These are phyloP conservation scores for Spiromastix sp. DNA, from an alignment of 2,329 filamentous ascomycete species.

Conservation along the genomic window DNA sequence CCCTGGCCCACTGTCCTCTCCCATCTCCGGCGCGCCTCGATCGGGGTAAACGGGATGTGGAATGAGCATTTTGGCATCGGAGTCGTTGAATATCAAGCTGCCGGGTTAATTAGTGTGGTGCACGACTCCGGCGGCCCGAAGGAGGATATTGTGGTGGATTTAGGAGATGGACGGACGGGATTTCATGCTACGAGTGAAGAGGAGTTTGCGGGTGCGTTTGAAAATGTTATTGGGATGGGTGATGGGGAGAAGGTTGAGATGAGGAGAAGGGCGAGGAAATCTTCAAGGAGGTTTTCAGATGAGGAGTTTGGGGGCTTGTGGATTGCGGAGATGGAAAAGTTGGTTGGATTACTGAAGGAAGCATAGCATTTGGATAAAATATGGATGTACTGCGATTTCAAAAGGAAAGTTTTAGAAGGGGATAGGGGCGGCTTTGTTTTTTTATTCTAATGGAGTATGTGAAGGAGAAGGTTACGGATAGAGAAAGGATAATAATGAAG, in stretches of 20 bases:
- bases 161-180: slow-evolving; percentile 73
- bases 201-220: slow-evolving; percentile 74
- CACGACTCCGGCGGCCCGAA: slow-evolving; percentile 91
- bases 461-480: not conserved
- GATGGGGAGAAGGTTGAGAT: slow-evolving; percentile 58
- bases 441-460: not conserved
- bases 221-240: slow-evolving; percentile 59
- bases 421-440: too few relatives aligned
- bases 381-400: too few relatives aligned
- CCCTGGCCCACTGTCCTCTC: slow-evolving; percentile 78
- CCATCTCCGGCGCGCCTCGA: slow-evolving; percentile 63
- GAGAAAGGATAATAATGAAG: not conserved
- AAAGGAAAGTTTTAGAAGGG: too few relatives aligned
- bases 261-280: slow-evolving; percentile 63
- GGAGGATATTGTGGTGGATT: slow-evolving; percentile 76
- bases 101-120: slow-evolving; percentile 83
- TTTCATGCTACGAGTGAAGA: slow-evolving; percentile 72
- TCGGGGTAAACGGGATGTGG: slow-evolving; percentile 98
- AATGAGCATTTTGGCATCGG: slow-evolving; percentile 99
- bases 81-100: slow-evolving; percentile 95
- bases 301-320: slow-evolving; percentile 73
- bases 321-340: slow-evolving; percentile 60
- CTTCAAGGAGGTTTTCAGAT: slow-evolving; percentile 77
- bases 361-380: too few relatives aligned
- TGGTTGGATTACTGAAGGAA: slow-evolving; percentile 44